Percentiles rank a stretch among this genome's conserved stretches.
phyloP scores from a whole-genome alignment of 1,284 basidiomycete genomes.

The Macrocystidia cucumis region DNA sequence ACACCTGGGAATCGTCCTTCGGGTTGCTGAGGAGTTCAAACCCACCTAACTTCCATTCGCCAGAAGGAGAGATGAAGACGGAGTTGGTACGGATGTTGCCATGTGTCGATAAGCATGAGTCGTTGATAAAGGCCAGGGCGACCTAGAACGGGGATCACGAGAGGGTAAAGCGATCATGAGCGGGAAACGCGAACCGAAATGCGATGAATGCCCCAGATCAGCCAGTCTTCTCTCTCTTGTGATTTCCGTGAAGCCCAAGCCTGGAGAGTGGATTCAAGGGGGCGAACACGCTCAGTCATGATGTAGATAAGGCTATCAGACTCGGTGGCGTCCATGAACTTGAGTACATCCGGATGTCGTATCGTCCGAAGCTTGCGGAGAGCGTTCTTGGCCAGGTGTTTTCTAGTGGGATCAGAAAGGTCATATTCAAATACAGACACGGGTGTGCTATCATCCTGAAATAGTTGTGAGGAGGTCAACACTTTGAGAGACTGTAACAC shows the following conservation, averaged over 20 bases:
- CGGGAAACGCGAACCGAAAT: slow-evolving; percentile 60
- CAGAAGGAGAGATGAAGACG: slow-evolving; percentile 85
- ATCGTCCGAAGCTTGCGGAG: slow-evolving; percentile 87
- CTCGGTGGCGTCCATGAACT: slow-evolving; percentile 90
- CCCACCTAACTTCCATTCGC: slow-evolving; percentile 95
- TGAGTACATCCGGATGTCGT: slow-evolving; percentile 93
- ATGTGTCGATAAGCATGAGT: slow-evolving; percentile 80
- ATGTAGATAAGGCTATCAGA: slow-evolving; percentile 86
- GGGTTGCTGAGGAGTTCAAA: slow-evolving; percentile 86
- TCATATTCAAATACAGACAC: slow-evolving; percentile 92
- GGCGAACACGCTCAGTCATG: slow-evolving; percentile 88
- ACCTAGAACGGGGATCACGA: too few species aligned
- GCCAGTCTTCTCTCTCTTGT: slow-evolving; percentile 78
- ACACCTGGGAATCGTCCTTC: slow-evolving; percentile 66
- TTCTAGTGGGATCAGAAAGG: slow-evolving; percentile 50
- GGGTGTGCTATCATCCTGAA: slow-evolving; percentile 78
- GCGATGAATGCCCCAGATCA: slow-evolving; percentile 90
- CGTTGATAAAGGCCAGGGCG: slow-evolving; percentile 88
- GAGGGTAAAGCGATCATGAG: slow-evolving; percentile 2
- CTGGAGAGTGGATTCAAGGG: slow-evolving; percentile 61
- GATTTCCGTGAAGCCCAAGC: slow-evolving; percentile 57
- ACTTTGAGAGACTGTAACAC: slow-evolving; percentile 12
- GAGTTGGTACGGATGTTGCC: slow-evolving; percentile 77
- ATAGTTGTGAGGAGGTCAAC: slow-evolving; percentile 7
- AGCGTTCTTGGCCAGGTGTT: slow-evolving; percentile 82